Percentiles rank a stretch among this genome's conserved stretches.
These are phyloP conservation scores for Amaranthus tricolor DNA, from an alignment of 179 eudicot species.

Conservation along the genomic window DNA sequence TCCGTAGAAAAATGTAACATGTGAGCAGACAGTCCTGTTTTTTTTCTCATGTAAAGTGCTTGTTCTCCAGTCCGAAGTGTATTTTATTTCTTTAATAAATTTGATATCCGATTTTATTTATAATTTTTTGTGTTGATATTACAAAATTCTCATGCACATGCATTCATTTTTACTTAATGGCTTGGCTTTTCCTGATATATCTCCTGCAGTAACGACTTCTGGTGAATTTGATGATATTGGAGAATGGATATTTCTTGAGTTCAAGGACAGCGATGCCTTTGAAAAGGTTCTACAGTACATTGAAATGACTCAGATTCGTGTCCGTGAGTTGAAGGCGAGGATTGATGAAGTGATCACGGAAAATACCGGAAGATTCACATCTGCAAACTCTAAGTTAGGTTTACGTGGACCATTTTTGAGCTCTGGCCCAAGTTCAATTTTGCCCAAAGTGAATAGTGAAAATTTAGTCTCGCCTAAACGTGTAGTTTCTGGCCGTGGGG, in stretches of 20 bases:
- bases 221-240: constrained; percentile 33
- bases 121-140: neutral
- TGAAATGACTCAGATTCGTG: constrained; percentile 39
- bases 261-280: constrained; percentile 41
- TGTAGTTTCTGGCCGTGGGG: constrained; percentile 37
- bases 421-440: constrained; percentile 34
- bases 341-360: constrained; percentile 49
- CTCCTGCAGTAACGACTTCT: constrained; percentile 29
- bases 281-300: constrained; percentile 55
- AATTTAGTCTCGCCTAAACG: constrained; percentile 32
- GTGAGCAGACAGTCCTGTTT: neutral
- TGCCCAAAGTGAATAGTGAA: constrained; percentile 32
- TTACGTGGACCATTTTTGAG: constrained; percentile 30
- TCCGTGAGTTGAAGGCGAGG: constrained; percentile 45
- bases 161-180: neutral
- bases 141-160: neutral
- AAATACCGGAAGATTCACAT: constrained; percentile 40
- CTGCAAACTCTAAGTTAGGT: constrained; percentile 28
- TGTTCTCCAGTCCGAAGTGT: neutral
- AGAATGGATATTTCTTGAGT: constrained; percentile 39
- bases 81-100: neutral
- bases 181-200: constrained; percentile 17
- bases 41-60: neutral
- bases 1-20: neutral
- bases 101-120: constrained; percentile 3